A percentile compares a stretch with the other conserved stretches of the same genome.
phyloP scores from a whole-genome alignment of 192 early-diverging fungal genomes.

The Coemansia sp. region DNA sequence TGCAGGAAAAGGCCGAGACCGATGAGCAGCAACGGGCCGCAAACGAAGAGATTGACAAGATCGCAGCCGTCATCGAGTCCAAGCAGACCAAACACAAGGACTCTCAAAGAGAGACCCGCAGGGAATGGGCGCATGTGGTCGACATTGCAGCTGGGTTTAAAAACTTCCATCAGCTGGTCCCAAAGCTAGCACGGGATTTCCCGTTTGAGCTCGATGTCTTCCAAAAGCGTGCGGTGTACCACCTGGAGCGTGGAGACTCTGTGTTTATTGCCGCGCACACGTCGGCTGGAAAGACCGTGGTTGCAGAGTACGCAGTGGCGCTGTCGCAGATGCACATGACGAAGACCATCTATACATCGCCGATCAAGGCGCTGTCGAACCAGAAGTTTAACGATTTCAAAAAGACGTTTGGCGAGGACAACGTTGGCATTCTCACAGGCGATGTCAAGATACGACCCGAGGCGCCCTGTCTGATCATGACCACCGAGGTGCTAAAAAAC shows the following conservation, averaged over 20 bases:
- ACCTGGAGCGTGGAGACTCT: slow-evolving; percentile 90
- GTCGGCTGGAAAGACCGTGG: slow-evolving; percentile 97
- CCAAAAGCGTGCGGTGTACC: slow-evolving; percentile 96
- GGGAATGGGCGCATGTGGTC: slow-evolving; percentile 91
- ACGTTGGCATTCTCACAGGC: slow-evolving; percentile 95
- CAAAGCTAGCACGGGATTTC: slow-evolving; percentile 84
- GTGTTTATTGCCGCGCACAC: slow-evolving; percentile 99
- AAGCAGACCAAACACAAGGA: background rate
- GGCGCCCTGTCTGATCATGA: slow-evolving; percentile 98
- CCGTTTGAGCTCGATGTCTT: slow-evolving; percentile 96
- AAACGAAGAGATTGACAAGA: slow-evolving; percentile 6
- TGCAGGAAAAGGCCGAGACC: background rate
- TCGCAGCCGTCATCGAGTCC: background rate
- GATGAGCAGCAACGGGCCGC: background rate
- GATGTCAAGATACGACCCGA: slow-evolving; percentile 97
- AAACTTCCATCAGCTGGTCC: slow-evolving; percentile 89
- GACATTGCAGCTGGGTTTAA: slow-evolving; percentile 83
- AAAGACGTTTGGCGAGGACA: slow-evolving; percentile 78
- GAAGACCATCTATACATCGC: slow-evolving; percentile 93
- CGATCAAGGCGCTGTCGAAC: slow-evolving; percentile 98
- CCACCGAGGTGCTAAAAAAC: slow-evolving; percentile 94
- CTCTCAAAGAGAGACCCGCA: slow-evolving; percentile 21
- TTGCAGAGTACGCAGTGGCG: slow-evolving; percentile 98
- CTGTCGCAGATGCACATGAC: slow-evolving; percentile 95
- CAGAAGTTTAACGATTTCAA: slow-evolving; percentile 98